Conservation (phyloP, 805 yeast species). For the Ogataea philodendri region DNA sequence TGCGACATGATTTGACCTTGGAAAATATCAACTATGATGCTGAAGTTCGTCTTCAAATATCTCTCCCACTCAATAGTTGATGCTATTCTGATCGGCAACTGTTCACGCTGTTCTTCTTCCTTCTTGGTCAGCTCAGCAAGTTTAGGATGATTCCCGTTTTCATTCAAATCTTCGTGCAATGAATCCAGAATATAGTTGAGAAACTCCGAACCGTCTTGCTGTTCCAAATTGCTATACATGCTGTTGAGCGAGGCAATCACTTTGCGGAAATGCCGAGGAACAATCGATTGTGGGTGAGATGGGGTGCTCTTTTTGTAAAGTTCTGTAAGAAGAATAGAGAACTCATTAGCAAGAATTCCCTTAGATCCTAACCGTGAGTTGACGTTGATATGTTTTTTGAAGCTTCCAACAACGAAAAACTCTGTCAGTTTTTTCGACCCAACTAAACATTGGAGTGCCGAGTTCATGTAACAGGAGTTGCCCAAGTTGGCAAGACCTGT, state of each 20-base stretch:
- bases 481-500: constrained; percentile 82
- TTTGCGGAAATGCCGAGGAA: constrained; percentile 64
- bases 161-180: constrained; percentile 80
- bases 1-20: constrained; percentile 90
- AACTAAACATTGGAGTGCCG: constrained; percentile 79
- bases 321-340: constrained; percentile 55
- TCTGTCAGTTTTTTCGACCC: constrained; percentile 66
- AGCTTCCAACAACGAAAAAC: constrained; percentile 60
- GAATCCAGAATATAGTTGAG: constrained; percentile 71
- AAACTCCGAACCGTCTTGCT: constrained; percentile 86
- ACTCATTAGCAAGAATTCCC: constrained; percentile 71
- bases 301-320: constrained; percentile 44
- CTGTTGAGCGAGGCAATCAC: constrained; percentile 65
- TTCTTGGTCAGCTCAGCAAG: constrained; percentile 60
- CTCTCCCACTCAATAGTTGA: constrained; percentile 92
- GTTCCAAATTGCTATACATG: constrained; percentile 64
- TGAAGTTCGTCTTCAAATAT: constrained; percentile 72
- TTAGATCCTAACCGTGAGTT: constrained; percentile 75
- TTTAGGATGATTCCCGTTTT: constrained; percentile 54
- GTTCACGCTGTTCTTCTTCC: constrained; percentile 73
- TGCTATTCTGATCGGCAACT: constrained; percentile 71
- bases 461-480: constrained; percentile 91
- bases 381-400: constrained; percentile 65
- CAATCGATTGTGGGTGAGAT: constrained; percentile 36
- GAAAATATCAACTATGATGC: constrained; percentile 74